Base-by-base conservation (phyloP, 192 early-diverging fungal genomes). In the Spinellus fusiger region DNA sequence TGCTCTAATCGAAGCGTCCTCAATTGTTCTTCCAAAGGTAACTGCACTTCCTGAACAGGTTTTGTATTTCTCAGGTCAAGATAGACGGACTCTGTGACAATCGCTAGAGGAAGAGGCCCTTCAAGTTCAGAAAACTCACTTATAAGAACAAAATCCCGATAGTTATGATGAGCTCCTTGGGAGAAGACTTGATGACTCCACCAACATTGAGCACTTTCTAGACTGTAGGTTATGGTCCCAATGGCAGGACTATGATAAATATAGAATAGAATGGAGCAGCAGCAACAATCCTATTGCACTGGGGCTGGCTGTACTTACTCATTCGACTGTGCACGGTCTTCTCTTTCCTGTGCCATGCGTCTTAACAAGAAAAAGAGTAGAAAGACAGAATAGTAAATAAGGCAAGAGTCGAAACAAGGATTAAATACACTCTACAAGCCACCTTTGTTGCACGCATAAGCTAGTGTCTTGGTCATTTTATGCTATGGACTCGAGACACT, bases 111-210 rank as follows among this genome's bases (percentile, higher is more conserved):
- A n/a, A 74, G 27, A 22, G 78, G 78, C 7, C 78, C 78, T 49
- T 80, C 76, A 27, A 80, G 28, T 49, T 80, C 78, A 49, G 78
- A 80, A 57, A 80, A 80, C 46, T 80, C 78, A 29, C 73, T 75
- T 10, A 80, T 69, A 10, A 80, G 71, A 3, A 80, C 78, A 73
- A 80, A 80, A 49, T 80, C 78, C 26, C 68, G 68, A 13, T 71
- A 67, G 49, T 26, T 50, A 2, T 62, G 18, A 20, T 46, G 37
- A 16, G 51, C 23, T 1, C 40, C 37, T 33, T 28, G 27, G 13
- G 40, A 33, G 22, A 67, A 54, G 8, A 67, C 51, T 38, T 67
- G 48, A 34, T 61, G 31, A 34, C 58, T 67, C 65, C 65, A 67
- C 65, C 65, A 61, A 33, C 65, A 67, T 64, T n/a, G 7, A 31